Base-by-base conservation (phyloP, 164 flowering plant species). In the Vitis rupestris region DNA sequence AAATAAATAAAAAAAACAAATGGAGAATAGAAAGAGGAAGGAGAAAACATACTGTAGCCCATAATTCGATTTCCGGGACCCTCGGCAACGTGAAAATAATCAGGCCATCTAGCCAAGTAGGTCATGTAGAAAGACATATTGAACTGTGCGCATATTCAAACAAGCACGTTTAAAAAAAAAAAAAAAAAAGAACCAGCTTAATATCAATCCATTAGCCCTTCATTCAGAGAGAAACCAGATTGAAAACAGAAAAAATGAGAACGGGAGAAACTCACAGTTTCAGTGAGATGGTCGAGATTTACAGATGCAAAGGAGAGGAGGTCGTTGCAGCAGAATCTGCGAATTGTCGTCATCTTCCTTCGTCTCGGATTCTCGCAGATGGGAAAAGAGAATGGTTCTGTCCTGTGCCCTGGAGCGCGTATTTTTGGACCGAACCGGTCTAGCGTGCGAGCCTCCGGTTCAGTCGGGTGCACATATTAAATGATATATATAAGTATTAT, bases 71-170 rank as follows among this genome's bases (percentile, higher is more conserved):
- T 80, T 51, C 96, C 98, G 1, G 99, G 98, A 69, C 76, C 94
- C 78, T 90, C 94, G 4, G 98, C 98, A 10, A 91, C 95, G 71
- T 90, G 91, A 72, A 92, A 94, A 68, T 94, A 94, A 56, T 94
- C 98, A 2, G 99, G 98, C 98, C 98, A 95, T 72, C 98, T 78
- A 4, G 97, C 97, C 73, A 91, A 74, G 75, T 94, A 94, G 19
- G 96, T 91, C 97, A 95, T 90, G 79, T 95, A 95, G 80, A 95
- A 95, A 2, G 99, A 92, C 99, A 95, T 90, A 67, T 92, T 95
- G 83, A 95, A 95, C 98, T 94, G 90, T 57, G 60, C 58, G 19
- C 16, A 63, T 10, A 30, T 16, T 2, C 16, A 51, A 52, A 16
- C 50, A 27, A 30, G 4, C 12, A 9, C 15, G 19, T 69, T n/a